Evolutionary conservation across 2,329 filamentous ascomycete genomes (phyloP), one percentile per base, ranked within the genome.

Genomic region (Scortechinia acanthostroma): DNA sequence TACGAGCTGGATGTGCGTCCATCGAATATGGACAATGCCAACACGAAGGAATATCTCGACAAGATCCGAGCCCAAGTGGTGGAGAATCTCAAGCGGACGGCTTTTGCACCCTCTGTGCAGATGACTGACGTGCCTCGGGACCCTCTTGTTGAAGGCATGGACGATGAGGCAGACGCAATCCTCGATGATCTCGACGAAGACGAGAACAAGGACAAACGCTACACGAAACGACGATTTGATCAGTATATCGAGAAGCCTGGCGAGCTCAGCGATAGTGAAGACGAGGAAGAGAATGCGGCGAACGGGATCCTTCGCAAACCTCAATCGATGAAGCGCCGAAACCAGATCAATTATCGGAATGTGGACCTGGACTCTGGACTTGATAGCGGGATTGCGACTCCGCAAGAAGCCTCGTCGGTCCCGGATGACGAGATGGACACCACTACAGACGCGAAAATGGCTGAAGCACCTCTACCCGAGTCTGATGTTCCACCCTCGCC

Each of bases 1-100:
- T 95, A 91, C 55, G 85, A 89, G 50, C 76, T 98, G 4, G 93
- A 96, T 61, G 93, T 95, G 1, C 83, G 88, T 21, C 76, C 95
- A 1, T 87, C 85, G 13, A 91, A 90, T 50, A 88, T 93, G 69
- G 90, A 95, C 57, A 97, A 96, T 55, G 86, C 90, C 37, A 95
- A 95, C 58, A 86, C 88, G 46, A 74, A 79, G 44, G 81, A 90
- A 45, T 91, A 94, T 52, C 73, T 96, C 2, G 81, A 90, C 37
- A 86, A 85, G 55, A 86, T 96, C 55, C 86, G 91, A 48, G 78
- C 85, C 50, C 80, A 86, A 23, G 82, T 95, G 22, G 79, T 89
- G 45, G 88, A 95, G 55, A 94, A 97, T 60, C 67, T 98, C 44
- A 77, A 88, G 49, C 91, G 91, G 61, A 86, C 95, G 21, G 80